Evolutionary conservation across 1,139 yeast species (phyloP), one percentile per base, ranked within the genome.

Genomic region (Saccharomyces hybrid): DNA sequence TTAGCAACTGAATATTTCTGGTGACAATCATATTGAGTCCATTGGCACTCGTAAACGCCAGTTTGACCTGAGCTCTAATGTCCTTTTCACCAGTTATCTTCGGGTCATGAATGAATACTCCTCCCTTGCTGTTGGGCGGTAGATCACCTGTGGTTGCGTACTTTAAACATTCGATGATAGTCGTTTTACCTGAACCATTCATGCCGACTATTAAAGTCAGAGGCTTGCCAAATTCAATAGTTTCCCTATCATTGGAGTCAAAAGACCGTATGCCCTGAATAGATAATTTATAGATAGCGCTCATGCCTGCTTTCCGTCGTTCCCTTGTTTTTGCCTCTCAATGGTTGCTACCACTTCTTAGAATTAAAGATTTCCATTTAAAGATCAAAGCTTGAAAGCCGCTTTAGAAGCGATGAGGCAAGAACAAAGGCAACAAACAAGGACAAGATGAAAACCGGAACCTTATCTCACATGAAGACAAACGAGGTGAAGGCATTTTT

Each of bases 101-200:
- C 0, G 99, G 99, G 73, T 95, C 99, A 67, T 91, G 95, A 5
- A 95, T 82, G 68, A 95, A 95, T 0, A 98, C 98, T 4, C 98
- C 98, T 52, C 96, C 96, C 69, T 88, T 90, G 50, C 95, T 84
- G 65, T 91, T 91, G 2, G 99, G 99, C 0, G 99, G 99, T 57
- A 91, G 73, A 64, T 87, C 95, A 5, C 99, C 99, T 0, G 99
- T 93, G 11, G 99, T 88, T 23, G 96, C 95, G 69, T 91, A 93
- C 66, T 90, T 83, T 57, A 95, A 75, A 67, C 97, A 90, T 69
- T 95, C 99, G 58, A 95, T 95, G 53, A 95, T 85, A 1, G 99
- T 91, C 0, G 99, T 95, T 69, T 95, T 95, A n/a, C 99, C 99
- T 44, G 96, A 86, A 46, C 99, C 99, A 72, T 95, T 95, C 57